phyloP scores from a whole-genome alignment of 495 filamentous ascomycete genomes.

The Neurospora sp. region DNA sequence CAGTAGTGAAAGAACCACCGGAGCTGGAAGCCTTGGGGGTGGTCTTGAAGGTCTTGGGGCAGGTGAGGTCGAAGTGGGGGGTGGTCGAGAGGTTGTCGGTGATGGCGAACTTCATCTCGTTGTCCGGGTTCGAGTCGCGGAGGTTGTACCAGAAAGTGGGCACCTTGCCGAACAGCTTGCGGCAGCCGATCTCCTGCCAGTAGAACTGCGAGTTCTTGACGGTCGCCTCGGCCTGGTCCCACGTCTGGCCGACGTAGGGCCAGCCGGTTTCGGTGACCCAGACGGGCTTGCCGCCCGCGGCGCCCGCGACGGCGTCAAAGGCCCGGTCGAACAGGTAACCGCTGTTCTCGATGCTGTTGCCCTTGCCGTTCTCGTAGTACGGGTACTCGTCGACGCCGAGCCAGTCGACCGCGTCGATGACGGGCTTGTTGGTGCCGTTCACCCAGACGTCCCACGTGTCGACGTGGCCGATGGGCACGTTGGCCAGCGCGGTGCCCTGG shows the following conservation, averaged over 20 bases:
- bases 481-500: constrained; percentile 17
- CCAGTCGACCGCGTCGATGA: constrained; percentile 39
- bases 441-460: constrained; percentile 42
- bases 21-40: constrained; percentile 5
- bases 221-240: constrained; percentile 49
- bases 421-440: constrained; percentile 35
- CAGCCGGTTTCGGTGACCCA: constrained; percentile 47
- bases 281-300: constrained; percentile 31
- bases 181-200: constrained; percentile 64
- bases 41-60: constrained; percentile 33
- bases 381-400: constrained; percentile 42
- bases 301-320: constrained; percentile 20
- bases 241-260: constrained; percentile 29
- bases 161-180: constrained; percentile 48
- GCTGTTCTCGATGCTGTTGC: constrained; percentile 33
- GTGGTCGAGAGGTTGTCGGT: constrained; percentile 41
- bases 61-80: constrained; percentile 50
- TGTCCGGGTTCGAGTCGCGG: constrained; percentile 35
- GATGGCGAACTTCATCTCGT: constrained; percentile 34
- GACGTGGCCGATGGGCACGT: constrained; percentile 38
- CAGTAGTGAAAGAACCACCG: constrained; percentile 4
- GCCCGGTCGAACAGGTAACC: constrained; percentile 31
- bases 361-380: constrained; percentile 38
- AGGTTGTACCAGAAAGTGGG: constrained; percentile 57
- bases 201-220: constrained; percentile 55